These are phyloP conservation scores for Noccaea bulbosa DNA, from an alignment of 345 rosid genomes.

Conservation along the genomic window DNA sequence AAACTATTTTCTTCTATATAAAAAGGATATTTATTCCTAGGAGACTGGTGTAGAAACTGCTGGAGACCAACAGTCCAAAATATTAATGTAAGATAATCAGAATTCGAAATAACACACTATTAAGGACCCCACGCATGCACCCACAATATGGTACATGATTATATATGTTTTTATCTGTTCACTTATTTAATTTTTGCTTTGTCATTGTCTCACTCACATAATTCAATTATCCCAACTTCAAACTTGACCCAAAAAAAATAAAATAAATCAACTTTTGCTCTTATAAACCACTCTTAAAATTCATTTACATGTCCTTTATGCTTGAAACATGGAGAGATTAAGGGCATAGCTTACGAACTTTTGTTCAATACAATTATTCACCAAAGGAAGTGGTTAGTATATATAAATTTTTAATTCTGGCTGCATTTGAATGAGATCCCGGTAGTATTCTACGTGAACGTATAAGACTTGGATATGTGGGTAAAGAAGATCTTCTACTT, in stretches of 20 bases:
- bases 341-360: conserved; percentile 3
- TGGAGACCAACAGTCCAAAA: conserved; percentile 29
- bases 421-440: neutral
- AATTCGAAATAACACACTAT: conserved; percentile 30
- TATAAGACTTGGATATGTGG: neutral
- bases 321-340: conserved; percentile 38
- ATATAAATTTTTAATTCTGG: conserved; percentile 1
- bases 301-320: conserved; percentile 8
- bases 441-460: neutral
- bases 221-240: conserved; percentile 15
- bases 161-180: conserved; percentile 24
- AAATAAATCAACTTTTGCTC: neutral
- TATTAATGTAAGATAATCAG: conserved; percentile 14
- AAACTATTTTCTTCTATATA: conserved; percentile 6
- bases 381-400: conserved; percentile 10
- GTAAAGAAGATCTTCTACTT: conserved; percentile 2
- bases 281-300: neutral
- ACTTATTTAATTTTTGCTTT: conserved; percentile 14
- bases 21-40: conserved; percentile 6
- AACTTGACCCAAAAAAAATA: neutral
- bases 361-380: neutral
- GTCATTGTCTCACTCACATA: conserved; percentile 33
- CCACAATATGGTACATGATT: conserved; percentile 34
- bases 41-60: conserved; percentile 36
- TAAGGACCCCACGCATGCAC: conserved; percentile 37